phyloP scores from a whole-genome alignment of 2,329 filamentous ascomycete genomes.

The Fusarium sp. region DNA sequence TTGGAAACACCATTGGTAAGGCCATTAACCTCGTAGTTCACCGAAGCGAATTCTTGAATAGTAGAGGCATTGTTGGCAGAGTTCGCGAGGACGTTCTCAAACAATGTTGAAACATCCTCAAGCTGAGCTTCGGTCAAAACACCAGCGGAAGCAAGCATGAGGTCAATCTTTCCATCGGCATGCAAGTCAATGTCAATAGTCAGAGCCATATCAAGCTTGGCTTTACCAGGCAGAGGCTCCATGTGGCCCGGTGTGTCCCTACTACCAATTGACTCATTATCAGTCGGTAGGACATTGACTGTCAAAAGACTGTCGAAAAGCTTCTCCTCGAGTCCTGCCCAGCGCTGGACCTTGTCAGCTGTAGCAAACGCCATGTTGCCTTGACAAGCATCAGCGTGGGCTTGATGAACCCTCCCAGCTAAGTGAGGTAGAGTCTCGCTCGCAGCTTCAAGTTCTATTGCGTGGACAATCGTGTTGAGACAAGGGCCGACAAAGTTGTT shows the following conservation, averaged over 20 bases:
- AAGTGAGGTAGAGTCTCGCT: slow-evolving; percentile 5
- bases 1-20: neutral
- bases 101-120: neutral
- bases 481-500: slow-evolving; percentile 22
- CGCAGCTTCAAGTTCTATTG: neutral
- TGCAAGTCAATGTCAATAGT: slow-evolving; percentile 28
- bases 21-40: neutral
- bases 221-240: slow-evolving; percentile 6
- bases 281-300: slow-evolving; percentile 9
- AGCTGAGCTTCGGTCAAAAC: slow-evolving; percentile 5
- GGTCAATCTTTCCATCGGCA: slow-evolving; percentile 7
- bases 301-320: slow-evolving; percentile 29
- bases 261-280: fast-evolving
- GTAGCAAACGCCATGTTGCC: slow-evolving; percentile 22
- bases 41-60: neutral
- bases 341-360: slow-evolving; percentile 22
- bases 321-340: slow-evolving; percentile 22
- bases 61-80: slow-evolving; percentile 1
- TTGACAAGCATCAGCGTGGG: slow-evolving; percentile 6
- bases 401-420: slow-evolving; percentile 7
- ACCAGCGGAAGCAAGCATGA: slow-evolving; percentile 16
- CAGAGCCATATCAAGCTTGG: slow-evolving; percentile 26
- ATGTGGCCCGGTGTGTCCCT: neutral
- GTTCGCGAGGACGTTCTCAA: slow-evolving; percentile 16
- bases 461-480: slow-evolving; percentile 23